Evolutionary conservation across 129 eudicot species (phyloP), one percentile per base, ranked within the genome.

Genomic region (Apium graveolens): DNA sequence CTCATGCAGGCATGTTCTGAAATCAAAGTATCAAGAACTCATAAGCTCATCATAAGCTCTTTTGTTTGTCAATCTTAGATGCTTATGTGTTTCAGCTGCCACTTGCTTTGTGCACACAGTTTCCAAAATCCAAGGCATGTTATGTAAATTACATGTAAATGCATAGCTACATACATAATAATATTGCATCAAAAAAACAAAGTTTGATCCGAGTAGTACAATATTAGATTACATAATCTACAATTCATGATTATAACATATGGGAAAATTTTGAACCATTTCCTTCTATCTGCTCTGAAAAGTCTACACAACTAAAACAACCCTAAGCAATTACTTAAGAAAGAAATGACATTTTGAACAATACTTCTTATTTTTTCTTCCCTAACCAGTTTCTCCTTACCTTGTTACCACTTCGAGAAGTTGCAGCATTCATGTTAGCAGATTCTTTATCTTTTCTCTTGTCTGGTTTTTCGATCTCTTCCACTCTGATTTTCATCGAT

Each of bases 351-450:
- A 71, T 18, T 18, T 51, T 1, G 21, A 38, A 39, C 7, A 24
- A 12, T 21, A 26, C 16, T 73, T 17, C 2, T 73, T 27, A 81
- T 76, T 87, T 85, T 80, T 79, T 78, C 76, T 87, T 82, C 31
- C 93, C 82, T 74, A 60, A 13, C 72, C 77, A 85, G 18, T 37
- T 73, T 39, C 80, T 82, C 87, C 85, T 83, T 49, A 81, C 83
- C 87, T 79, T 86, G 79, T 80, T 82, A 11, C 83, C 86, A 84
- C 87, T 82, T 84, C 78, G 85, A 73, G 77, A 55, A 74, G 86
- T 76, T 79, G 66, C 66, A 71, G 82, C 71, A 44, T 86, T 84
- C 39, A 74, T 80, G 65, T 45, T 73, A 70, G 75, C 46, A 75
- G 75, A 20, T 29, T 80, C 81, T 55, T 81, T 86, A 60, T 81